A percentile compares a stretch with the other conserved stretches of the same genome.
Evolutionary conservation across 2,329 filamentous ascomycete genomes (phyloP).

Genomic region (Arthrobotrys pseudoclavata): DNA sequence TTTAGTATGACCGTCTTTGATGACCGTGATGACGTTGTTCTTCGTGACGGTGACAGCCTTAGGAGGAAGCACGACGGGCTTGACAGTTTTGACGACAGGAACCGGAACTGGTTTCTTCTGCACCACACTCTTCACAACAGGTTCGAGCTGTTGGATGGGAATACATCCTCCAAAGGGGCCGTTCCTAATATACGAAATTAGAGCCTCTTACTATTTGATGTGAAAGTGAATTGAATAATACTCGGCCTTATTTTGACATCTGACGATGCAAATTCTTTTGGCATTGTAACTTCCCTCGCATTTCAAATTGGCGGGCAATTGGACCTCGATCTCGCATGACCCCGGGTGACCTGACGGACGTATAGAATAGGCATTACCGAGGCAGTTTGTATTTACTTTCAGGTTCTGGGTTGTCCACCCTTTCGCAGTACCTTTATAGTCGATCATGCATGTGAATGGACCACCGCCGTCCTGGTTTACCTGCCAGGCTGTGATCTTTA

Average conservation of each 20-base stretch:
- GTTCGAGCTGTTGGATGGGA: slow-evolving; percentile 2
- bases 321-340: background rate
- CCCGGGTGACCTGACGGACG: slow-evolving; percentile 2
- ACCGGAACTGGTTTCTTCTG: slow-evolving; percentile 8
- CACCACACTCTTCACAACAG: background rate
- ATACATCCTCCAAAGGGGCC: slow-evolving; percentile 9
- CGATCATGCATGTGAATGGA: slow-evolving; percentile 72
- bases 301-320: slow-evolving; percentile 11
- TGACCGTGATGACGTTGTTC: background rate
- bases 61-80: slow-evolving; percentile 10
- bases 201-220: background rate
- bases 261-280: background rate
- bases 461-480: slow-evolving; percentile 72
- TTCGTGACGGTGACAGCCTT: background rate
- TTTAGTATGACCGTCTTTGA: background rate
- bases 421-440: slow-evolving; percentile 67
- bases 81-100: slow-evolving; percentile 1
- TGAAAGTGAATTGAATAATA: background rate
- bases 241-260: slow-evolving; percentile 21
- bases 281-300: background rate
- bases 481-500: slow-evolving; percentile 72
- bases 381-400: background rate
- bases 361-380: slow-evolving; percentile 1
- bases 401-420: background rate
- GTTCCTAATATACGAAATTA: slow-evolving; percentile 8